Percentiles rank a stretch among this genome's conserved stretches.
These are phyloP conservation scores for Ascodesmis nigricans DNA, from an alignment of 495 filamentous ascomycete species.

Conservation along the genomic window DNA sequence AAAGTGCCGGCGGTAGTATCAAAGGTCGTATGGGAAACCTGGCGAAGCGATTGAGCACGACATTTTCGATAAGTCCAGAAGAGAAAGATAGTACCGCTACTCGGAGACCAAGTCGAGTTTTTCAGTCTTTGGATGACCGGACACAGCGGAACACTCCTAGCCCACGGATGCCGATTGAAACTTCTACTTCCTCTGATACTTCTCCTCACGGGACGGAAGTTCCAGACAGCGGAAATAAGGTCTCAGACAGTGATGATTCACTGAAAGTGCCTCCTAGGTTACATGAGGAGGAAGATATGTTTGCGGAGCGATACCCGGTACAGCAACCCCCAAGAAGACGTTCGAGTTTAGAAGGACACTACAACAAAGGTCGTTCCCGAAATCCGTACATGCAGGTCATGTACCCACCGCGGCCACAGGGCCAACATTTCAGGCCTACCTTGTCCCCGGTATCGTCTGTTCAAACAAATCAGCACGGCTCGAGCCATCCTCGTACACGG, in stretches of 20 bases:
- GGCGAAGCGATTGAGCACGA: conserved; percentile 4
- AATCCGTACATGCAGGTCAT: conserved; percentile 7
- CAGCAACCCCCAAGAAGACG: background rate
- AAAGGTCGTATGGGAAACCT: conserved; percentile 7
- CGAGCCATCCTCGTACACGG: conserved; percentile 26
- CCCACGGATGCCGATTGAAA: background rate
- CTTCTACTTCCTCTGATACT: background rate
- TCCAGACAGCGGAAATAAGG: background rate
- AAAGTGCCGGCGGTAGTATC: conserved; percentile 3
- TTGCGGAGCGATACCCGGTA: background rate
- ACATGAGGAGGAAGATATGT: background rate
- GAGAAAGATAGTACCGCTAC: conserved; percentile 4
- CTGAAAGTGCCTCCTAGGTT: background rate
- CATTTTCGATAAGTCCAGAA: conserved; percentile 3
- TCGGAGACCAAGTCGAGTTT: background rate
- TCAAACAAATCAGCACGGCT: conserved; percentile 9
- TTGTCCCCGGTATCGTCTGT: conserved; percentile 17
- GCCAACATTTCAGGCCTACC: conserved; percentile 9
- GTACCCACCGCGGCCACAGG: conserved; percentile 9
- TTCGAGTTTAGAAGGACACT: background rate
- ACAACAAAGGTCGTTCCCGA: conserved; percentile 2
- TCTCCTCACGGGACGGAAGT: background rate
- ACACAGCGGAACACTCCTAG: background rate
- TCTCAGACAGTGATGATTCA: conserved; percentile 1
- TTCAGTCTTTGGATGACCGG: background rate